Evolutionary conservation across 2,329 filamentous ascomycete species (phyloP).

Genomic region (Botryotinia narcissicola): DNA sequence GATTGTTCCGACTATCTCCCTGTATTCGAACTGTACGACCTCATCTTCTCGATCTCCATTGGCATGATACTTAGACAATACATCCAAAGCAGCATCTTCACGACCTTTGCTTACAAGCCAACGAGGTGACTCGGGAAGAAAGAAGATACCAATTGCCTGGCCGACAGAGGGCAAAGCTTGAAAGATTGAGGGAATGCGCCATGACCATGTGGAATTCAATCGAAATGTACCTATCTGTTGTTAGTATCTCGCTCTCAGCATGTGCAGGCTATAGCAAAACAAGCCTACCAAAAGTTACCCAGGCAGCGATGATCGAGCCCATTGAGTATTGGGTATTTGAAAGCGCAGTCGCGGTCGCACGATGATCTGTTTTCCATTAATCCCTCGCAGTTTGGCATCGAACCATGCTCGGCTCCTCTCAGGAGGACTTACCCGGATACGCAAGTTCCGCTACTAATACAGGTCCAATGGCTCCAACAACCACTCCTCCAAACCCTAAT

Average conservation of each 20-base stretch:
- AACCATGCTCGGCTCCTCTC: neutral
- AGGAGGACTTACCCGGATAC: slow-evolving; percentile 14
- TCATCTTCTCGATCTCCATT: slow-evolving; percentile 49
- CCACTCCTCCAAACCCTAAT: slow-evolving; percentile 20
- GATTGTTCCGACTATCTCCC: slow-evolving; percentile 25
- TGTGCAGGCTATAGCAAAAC: neutral
- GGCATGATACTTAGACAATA: slow-evolving; percentile 54
- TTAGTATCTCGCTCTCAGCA: neutral
- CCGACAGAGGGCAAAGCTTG: slow-evolving; percentile 25
- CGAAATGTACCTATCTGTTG: slow-evolving; percentile 14
- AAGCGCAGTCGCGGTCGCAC: slow-evolving; percentile 39
- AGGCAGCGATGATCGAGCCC: slow-evolving; percentile 43
- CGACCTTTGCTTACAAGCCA: slow-evolving; percentile 57
- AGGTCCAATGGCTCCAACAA: slow-evolving; percentile 25
- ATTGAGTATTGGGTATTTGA: slow-evolving; percentile 40
- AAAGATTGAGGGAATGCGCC: slow-evolving; percentile 26
- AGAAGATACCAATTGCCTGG: slow-evolving; percentile 45
- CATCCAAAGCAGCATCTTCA: slow-evolving; percentile 49
- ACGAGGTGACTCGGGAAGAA: slow-evolving; percentile 58
- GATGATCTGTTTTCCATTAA: slow-evolving; percentile 26
- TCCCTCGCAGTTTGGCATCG: too few species aligned
- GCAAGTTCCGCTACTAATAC: slow-evolving; percentile 22
- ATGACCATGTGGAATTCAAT: slow-evolving; percentile 25
- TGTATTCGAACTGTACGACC: slow-evolving; percentile 47
- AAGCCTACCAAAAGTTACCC: slow-evolving; percentile 40